Percentiles rank a stretch among this genome's conserved stretches.
These are phyloP conservation scores for Barbatosphaeria neglecta DNA, from an alignment of 495 filamentous ascomycete species.

Conservation along the genomic window DNA sequence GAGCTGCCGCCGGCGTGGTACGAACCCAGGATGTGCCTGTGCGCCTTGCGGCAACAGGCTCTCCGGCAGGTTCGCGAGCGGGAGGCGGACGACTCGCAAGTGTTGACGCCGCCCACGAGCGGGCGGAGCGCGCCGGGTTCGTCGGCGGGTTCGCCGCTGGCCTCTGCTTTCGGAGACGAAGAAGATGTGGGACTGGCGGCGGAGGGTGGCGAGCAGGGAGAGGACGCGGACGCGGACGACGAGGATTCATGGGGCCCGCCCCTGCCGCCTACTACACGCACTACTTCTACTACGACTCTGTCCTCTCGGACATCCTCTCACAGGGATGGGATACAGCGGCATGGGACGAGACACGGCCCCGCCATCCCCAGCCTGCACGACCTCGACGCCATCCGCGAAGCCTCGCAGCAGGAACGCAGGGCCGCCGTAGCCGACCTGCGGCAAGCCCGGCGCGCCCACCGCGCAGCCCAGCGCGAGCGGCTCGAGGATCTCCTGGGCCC, in stretches of 20 bases:
- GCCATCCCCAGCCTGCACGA: constrained; percentile 68
- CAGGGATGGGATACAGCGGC: neutral
- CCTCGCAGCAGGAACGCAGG: constrained; percentile 39
- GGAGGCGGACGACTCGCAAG: neutral
- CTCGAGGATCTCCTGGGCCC: constrained; percentile 76
- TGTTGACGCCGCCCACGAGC: neutral
- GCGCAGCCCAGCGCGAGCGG: constrained; percentile 43
- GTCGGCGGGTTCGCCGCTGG: neutral
- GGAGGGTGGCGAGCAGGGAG: constrained; percentile 2
- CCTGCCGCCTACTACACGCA: constrained; percentile 39
- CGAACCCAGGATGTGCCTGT: constrained; percentile 52
- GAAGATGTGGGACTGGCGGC: constrained; percentile 1
- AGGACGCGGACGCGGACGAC: constrained; percentile 14
- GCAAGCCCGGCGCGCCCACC: constrained; percentile 49
- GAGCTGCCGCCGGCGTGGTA: constrained; percentile 94
- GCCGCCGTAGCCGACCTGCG: constrained; percentile 43
- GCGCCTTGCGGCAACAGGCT: constrained; percentile 17
- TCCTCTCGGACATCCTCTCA: too few species aligned
- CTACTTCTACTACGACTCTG: too few species aligned
- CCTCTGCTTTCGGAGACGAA: constrained; percentile 1
- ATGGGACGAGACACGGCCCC: constrained; percentile 42
- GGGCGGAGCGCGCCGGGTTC: neutral
- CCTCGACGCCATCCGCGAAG: constrained; percentile 48
- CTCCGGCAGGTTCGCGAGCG: neutral
- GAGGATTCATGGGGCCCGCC: constrained; percentile 63